These are phyloP conservation scores for Starmerella floricola DNA, from an alignment of 805 yeast species.

Conservation along the genomic window DNA sequence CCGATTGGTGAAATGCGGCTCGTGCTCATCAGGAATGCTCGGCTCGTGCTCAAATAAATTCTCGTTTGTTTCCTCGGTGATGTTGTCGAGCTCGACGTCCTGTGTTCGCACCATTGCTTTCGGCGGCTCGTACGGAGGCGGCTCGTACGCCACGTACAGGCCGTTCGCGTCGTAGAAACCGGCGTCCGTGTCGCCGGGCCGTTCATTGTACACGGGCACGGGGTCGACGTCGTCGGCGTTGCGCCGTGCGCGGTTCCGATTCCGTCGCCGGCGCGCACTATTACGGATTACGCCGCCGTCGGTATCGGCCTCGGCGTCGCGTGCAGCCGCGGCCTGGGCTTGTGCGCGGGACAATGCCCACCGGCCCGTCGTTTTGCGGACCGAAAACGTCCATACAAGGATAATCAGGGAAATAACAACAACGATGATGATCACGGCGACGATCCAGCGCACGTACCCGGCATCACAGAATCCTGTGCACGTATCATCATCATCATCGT, in stretches of 20 bases:
- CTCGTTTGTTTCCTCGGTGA: not conserved
- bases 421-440: conserved; percentile 3
- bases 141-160: conserved; percentile 12
- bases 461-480: conserved; percentile 2
- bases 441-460: conserved; percentile 6
- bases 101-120: conserved; percentile 7
- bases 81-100: not conserved
- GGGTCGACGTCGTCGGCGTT: conserved; percentile 13
- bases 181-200: conserved; percentile 15
- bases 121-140: conserved; percentile 16
- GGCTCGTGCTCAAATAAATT: no score
- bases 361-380: conserved; percentile 4
- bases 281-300: not conserved
- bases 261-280: conserved; percentile 1
- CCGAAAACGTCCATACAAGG: not conserved
- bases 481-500: not conserved
- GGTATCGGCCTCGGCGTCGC: not conserved
- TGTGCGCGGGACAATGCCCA: conserved; percentile 2
- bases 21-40: no score
- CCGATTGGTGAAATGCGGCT: no score
- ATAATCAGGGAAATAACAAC: not conserved
- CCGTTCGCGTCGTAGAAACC: conserved; percentile 19
- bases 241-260: not conserved
- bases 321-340: not conserved
- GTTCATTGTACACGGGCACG: conserved; percentile 18